A percentile compares a stretch with the other conserved stretches of the same genome.
phyloP scores from a whole-genome alignment of 1,284 basidiomycete genomes.

The Leccinum subatratum region DNA sequence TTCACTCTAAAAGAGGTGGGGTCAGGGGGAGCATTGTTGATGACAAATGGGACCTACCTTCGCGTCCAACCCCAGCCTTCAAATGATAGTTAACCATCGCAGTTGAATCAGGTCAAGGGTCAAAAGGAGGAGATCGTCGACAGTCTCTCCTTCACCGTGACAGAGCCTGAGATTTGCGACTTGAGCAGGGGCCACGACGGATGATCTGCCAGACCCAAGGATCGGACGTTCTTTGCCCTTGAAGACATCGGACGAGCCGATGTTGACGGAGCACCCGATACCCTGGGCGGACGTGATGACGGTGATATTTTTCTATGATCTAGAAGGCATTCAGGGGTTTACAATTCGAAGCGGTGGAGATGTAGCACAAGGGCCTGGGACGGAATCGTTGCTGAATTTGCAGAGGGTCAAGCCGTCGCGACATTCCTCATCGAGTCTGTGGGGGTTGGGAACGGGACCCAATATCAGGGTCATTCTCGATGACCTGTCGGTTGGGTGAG shows the following conservation, averaged over 20 bases:
- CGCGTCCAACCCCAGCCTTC: conserved; percentile 87
- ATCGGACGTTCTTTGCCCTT: conserved; percentile 96
- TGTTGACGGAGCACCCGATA: conserved; percentile 97
- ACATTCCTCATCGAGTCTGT: too few species aligned
- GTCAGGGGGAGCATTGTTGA: conserved; percentile 9
- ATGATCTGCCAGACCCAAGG: conserved; percentile 99
- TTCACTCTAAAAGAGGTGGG: conserved; percentile 58
- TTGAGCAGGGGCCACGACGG: conserved; percentile 88
- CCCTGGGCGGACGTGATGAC: conserved; percentile 83
- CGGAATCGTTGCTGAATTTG: too few species aligned
- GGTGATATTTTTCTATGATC: too few species aligned
- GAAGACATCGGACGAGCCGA: conserved; percentile 88
- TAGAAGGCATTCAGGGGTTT: too few species aligned
- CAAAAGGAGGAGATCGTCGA: conserved; percentile 89
- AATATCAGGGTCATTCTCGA: too few species aligned
- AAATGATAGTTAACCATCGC: conserved; percentile 99
- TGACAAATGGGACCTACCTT: conserved; percentile 43
- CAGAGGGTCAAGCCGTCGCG: too few species aligned
- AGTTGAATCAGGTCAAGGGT: conserved; percentile 96
- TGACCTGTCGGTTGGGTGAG: too few species aligned
- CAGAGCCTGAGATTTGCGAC: conserved; percentile 96
- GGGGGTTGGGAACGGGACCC: too few species aligned
- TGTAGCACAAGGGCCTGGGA: too few species aligned
- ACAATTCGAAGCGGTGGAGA: too few species aligned
- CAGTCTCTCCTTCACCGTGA: conserved; percentile 77